Evolutionary conservation across 192 early-diverging fungal genomes (phyloP).

Genomic region (Coemansia umbellata): DNA sequence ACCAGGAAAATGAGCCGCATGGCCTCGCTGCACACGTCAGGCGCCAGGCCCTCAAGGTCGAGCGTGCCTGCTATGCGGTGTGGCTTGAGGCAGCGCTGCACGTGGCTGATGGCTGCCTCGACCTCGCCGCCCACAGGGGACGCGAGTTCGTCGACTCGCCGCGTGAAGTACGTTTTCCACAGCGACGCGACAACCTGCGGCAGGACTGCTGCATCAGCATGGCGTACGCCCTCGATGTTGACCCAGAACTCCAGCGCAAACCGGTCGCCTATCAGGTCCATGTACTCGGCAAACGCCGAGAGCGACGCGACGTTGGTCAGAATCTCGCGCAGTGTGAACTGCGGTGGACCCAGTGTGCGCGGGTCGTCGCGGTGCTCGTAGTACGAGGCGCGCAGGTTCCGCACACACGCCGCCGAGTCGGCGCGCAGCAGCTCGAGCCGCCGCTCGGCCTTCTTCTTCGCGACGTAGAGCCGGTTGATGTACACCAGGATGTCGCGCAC

Average conservation of each 20-base stretch:
- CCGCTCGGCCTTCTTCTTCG: constrained; percentile 71
- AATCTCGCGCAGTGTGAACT: constrained; percentile 56
- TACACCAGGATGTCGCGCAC: constrained; percentile 71
- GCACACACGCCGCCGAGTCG: constrained; percentile 5
- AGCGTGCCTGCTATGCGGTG: not conserved
- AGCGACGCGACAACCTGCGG: constrained; percentile 36
- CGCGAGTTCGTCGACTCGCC: constrained; percentile 45
- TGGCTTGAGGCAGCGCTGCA: constrained; percentile 42
- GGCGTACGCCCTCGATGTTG: constrained; percentile 61
- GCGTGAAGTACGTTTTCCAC: constrained; percentile 52
- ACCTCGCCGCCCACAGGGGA: constrained; percentile 15
- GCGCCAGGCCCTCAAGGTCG: constrained; percentile 5
- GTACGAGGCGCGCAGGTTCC: constrained; percentile 23
- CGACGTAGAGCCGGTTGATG: constrained; percentile 68
- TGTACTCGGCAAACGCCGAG: constrained; percentile 77
- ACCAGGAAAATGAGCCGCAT: constrained; percentile 39
- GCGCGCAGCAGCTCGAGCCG: constrained; percentile 56
- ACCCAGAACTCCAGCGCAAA: constrained; percentile 72
- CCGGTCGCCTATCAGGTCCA: constrained; percentile 65
- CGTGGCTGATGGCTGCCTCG: constrained; percentile 21
- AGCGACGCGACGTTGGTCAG: constrained; percentile 62
- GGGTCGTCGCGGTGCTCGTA: constrained; percentile 50
- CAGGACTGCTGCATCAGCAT: constrained; percentile 4
- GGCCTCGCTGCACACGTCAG: constrained; percentile 22
- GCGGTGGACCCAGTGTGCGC: constrained; percentile 37